These are phyloP conservation scores for Linnemannia hyalina DNA, from an alignment of 192 early-diverging fungal genomes.

Conservation along the genomic window DNA sequence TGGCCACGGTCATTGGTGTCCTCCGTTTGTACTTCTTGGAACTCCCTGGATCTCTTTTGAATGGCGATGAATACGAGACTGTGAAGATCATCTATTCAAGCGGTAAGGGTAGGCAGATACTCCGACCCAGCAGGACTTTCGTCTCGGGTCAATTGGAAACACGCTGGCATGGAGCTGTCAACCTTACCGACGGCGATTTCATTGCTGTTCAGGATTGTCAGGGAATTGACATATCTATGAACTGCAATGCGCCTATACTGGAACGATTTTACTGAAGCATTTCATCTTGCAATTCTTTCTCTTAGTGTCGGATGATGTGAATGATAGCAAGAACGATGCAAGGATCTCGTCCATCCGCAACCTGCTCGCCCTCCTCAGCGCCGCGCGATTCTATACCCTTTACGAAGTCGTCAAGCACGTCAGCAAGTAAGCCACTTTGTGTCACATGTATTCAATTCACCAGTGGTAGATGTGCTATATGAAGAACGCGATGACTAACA, in stretches of 20 bases:
- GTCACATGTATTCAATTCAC: too few relatives aligned
- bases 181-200: neutral
- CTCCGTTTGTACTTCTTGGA: slow-evolving; percentile 80
- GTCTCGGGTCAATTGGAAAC: neutral
- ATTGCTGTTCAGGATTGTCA: neutral
- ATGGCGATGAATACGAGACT: slow-evolving; percentile 78
- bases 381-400: slow-evolving; percentile 61
- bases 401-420: slow-evolving; percentile 54
- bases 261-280: neutral
- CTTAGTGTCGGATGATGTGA: slow-evolving; percentile 42
- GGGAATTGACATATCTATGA: neutral
- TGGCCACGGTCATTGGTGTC: slow-evolving; percentile 68
- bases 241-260: neutral
- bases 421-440: slow-evolving; percentile 32
- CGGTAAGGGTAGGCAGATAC: slow-evolving; percentile 46
- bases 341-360: slow-evolving; percentile 62
- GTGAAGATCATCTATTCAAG: slow-evolving; percentile 74
- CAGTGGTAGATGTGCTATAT: too few relatives aligned
- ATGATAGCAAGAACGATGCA: slow-evolving; percentile 47
- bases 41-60: slow-evolving; percentile 75
- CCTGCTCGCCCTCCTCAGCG: slow-evolving; percentile 59
- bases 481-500: neutral
- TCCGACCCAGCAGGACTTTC: neutral
- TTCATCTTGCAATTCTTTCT: neutral
- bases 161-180: neutral